Percentiles rank a stretch among this genome's conserved stretches.
Conservation (phyloP, 345 rosid genomes). For the Melaleuca quinquenervia region DNA sequence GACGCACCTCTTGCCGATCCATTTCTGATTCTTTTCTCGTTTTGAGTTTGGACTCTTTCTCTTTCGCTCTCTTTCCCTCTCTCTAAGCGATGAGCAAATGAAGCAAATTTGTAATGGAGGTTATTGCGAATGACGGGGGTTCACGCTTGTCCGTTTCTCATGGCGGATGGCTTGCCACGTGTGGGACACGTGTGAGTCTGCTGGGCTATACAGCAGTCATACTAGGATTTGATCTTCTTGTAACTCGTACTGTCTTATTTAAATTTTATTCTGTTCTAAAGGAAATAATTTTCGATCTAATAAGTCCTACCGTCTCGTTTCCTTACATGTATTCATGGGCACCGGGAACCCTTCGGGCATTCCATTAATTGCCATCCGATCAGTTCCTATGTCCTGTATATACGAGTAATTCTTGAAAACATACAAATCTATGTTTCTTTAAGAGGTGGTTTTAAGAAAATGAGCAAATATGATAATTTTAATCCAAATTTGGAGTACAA, state of each 20-base stretch:
- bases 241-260: neutral
- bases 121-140: neutral
- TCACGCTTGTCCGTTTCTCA: neutral
- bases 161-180: neutral
- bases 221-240: neutral
- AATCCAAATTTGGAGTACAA: neutral
- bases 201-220: neutral
- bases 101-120: neutral
- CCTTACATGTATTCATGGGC: neutral
- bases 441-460: neutral
- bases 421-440: too few species aligned
- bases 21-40: conserved; percentile 1
- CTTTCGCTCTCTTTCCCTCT: neutral
- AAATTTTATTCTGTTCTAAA: neutral
- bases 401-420: too few species aligned
- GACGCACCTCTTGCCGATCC: neutral
- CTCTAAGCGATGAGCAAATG: rapidly evolving
- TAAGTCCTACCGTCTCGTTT: neutral
- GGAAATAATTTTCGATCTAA: neutral
- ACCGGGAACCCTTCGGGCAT: neutral
- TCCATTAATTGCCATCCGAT: neutral
- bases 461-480: neutral
- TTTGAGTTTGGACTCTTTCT: neutral
- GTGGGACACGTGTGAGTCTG: neutral
- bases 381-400: neutral